phyloP scores from a whole-genome alignment of 75 land plant genomes.

The Cryptomeria japonica region DNA sequence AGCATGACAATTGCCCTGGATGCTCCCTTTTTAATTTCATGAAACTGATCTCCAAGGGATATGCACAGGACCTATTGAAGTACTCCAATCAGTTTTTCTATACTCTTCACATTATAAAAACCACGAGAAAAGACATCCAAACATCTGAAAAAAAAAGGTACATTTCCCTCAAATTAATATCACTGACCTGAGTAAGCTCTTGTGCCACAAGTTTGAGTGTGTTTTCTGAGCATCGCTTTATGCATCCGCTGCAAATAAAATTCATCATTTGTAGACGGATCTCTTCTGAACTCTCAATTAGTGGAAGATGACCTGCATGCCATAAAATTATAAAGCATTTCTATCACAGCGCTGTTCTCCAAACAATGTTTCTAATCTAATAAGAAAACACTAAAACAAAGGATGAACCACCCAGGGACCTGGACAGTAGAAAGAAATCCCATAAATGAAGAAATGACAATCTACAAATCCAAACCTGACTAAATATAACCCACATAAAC shows the following conservation, averaged over 20 bases:
- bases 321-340: not conserved
- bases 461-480: not conserved
- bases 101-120: too few species aligned
- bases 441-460: slow-evolving; percentile 4
- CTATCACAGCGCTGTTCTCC: not conserved
- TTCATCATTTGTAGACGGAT: slow-evolving; percentile 29
- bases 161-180: slow-evolving; percentile 8
- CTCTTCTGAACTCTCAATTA: slow-evolving; percentile 42
- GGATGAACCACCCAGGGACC: not conserved
- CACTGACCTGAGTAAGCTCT: slow-evolving; percentile 13
- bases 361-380: not conserved
- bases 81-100: not conserved
- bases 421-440: not conserved
- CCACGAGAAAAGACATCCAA: not conserved
- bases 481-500: not conserved
- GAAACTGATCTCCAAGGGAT: slow-evolving; percentile 31
- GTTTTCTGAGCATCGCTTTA: slow-evolving; percentile 23
- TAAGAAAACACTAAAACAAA: not conserved
- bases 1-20: slow-evolving; percentile 18
- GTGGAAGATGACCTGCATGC: slow-evolving; percentile 35
- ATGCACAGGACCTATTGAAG: slow-evolving; percentile 23
- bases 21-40: slow-evolving; percentile 35
- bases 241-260: slow-evolving; percentile 14
- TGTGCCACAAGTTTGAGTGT: not conserved
- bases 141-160: not conserved